These are phyloP conservation scores for Erigeron canadensis DNA, from an alignment of 129 eudicot species.

Conservation along the genomic window DNA sequence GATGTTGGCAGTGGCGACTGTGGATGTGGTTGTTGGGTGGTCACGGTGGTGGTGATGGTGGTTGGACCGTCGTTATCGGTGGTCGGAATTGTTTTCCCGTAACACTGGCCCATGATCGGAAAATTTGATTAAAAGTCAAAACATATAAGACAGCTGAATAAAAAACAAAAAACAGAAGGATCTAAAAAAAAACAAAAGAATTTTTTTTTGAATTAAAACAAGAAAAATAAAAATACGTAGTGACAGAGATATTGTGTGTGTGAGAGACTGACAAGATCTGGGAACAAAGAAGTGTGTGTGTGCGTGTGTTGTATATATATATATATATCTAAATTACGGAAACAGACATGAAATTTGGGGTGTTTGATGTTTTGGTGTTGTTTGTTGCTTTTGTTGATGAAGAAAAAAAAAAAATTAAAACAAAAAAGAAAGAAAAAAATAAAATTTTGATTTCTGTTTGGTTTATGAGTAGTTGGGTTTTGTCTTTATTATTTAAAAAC, in stretches of 20 bases:
- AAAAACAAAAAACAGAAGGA: slow-evolving; percentile 22
- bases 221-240: background rate
- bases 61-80: slow-evolving; percentile 42
- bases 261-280: slow-evolving; percentile 37
- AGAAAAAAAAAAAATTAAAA: background rate
- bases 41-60: slow-evolving; percentile 42
- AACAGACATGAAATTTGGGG: slow-evolving; percentile 18
- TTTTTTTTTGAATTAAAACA: background rate
- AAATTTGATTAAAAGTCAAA: slow-evolving; percentile 9
- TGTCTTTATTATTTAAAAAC: slow-evolving; percentile 30
- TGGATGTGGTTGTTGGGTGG: slow-evolving; percentile 23
- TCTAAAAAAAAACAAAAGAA: background rate
- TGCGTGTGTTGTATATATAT: background rate
- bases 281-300: background rate
- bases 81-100: slow-evolving; percentile 82
- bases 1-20: slow-evolving; percentile 43
- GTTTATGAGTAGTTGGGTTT: slow-evolving; percentile 40
- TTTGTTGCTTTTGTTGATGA: background rate
- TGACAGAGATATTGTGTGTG: slow-evolving; percentile 22
- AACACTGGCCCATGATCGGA: slow-evolving; percentile 82
- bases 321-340: background rate
- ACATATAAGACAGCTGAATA: slow-evolving; percentile 16
- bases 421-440: slow-evolving; percentile 9
- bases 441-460: background rate
- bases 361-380: slow-evolving; percentile 9